These are phyloP conservation scores for Guyanaporus albipodus DNA, from an alignment of 768 basidiomycete genomes.

Conservation along the genomic window DNA sequence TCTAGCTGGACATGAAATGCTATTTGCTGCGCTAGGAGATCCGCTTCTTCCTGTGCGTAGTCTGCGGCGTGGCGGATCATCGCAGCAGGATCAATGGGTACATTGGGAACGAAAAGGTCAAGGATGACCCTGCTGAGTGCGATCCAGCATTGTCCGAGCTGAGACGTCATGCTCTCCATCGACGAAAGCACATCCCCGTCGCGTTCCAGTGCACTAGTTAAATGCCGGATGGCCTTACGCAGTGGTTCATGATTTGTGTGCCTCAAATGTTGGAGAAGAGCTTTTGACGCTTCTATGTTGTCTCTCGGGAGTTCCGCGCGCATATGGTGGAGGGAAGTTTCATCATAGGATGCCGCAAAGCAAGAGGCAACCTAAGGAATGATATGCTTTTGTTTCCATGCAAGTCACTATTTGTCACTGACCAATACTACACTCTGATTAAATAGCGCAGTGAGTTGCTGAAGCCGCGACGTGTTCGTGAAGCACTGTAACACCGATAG, in stretches of 20 bases:
- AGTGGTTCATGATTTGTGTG: conserved; percentile 34
- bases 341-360: conserved; percentile 41
- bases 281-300: conserved; percentile 18
- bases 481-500: conserved; percentile 40
- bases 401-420: conserved; percentile 11
- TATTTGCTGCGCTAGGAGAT: conserved; percentile 45
- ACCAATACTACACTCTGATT: conserved; percentile 43
- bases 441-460: conserved; percentile 40
- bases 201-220: conserved; percentile 26
- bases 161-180: conserved; percentile 27
- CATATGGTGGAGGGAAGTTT: conserved; percentile 14
- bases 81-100: conserved; percentile 83
- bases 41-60: conserved; percentile 42
- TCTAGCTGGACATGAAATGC: conserved; percentile 56
- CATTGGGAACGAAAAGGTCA: conserved; percentile 74
- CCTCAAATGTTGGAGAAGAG: conserved; percentile 31
- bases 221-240: conserved; percentile 30
- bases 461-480: conserved; percentile 35
- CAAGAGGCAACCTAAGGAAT: conserved; percentile 36
- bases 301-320: conserved; percentile 3
- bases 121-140: conserved; percentile 56
- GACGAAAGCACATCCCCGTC: conserved; percentile 13
- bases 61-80: conserved; percentile 45
- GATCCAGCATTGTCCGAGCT: conserved; percentile 54
- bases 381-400: conserved; percentile 3